These are phyloP conservation scores for Stereocaulon alpinum DNA, from an alignment of 495 filamentous ascomycete species.

Conservation along the genomic window DNA sequence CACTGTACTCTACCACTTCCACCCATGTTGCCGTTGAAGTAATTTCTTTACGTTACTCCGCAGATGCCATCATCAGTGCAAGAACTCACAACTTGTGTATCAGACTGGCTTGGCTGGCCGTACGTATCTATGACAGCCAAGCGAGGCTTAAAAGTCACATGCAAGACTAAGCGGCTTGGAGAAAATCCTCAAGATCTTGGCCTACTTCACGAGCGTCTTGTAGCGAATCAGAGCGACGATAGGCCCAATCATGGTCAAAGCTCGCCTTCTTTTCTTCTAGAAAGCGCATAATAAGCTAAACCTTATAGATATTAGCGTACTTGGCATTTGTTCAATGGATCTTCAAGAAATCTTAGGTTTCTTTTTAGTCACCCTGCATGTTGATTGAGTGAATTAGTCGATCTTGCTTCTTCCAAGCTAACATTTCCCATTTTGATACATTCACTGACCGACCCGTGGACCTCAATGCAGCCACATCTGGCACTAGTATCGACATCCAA, in stretches of 20 bases:
- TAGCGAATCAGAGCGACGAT: not conserved
- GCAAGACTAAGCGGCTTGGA: not conserved
- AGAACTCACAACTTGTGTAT: no score
- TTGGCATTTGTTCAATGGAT: not conserved
- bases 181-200: not conserved
- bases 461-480: slow-evolving; percentile 6
- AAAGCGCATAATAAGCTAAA: not conserved
- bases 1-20: no score
- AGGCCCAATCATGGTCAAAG: not conserved
- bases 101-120: no score
- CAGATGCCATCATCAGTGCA: no score
- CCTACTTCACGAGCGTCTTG: not conserved
- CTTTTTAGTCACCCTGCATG: no score
- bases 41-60: no score
- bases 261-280: not conserved
- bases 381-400: no score
- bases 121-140: no score
- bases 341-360: no score
- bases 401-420: no score
- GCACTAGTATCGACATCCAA: not conserved
- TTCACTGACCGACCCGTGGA: not conserved
- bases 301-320: slow-evolving; percentile 7
- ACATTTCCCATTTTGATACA: not conserved
- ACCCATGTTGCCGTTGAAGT: no score
- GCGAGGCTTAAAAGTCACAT: no score